phyloP scores from a whole-genome alignment of 257 asterid genomes.

The Dorcoceras hygrometricum region DNA sequence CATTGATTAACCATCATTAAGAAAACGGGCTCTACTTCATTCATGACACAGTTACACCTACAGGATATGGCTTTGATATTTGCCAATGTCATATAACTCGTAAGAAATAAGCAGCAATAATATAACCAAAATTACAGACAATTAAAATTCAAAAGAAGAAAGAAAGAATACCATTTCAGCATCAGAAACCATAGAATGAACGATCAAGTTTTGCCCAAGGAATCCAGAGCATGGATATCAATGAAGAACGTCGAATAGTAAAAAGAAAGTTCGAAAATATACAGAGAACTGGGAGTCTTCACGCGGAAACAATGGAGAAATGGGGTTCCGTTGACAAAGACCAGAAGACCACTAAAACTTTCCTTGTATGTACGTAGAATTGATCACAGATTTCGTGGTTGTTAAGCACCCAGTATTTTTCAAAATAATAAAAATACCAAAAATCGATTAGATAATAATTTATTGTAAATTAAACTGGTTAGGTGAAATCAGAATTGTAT shows the following conservation, averaged over 20 bases:
- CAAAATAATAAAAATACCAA: no score
- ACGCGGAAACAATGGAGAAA: background rate
- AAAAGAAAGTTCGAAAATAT: background rate
- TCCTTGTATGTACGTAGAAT: no score
- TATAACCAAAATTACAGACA: background rate
- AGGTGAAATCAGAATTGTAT: no score
- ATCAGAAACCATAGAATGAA: background rate
- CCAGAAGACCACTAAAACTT: no score
- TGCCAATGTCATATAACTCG: background rate
- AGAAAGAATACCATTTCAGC: background rate
- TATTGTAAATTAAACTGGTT: no score
- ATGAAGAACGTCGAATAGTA: background rate
- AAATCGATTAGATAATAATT: no score
- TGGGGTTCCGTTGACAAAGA: background rate
- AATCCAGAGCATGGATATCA: background rate
- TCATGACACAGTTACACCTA: no score
- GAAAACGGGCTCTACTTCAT: no score
- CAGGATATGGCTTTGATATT: no score
- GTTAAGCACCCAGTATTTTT: no score
- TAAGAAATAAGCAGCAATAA: background rate
- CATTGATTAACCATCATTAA: background rate
- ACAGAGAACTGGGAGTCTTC: background rate
- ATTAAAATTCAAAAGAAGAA: background rate
- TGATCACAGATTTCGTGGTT: no score
- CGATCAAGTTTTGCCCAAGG: background rate